These are phyloP conservation scores for Fraxinus ornus DNA, from an alignment of 305 asterid species.

Conservation along the genomic window DNA sequence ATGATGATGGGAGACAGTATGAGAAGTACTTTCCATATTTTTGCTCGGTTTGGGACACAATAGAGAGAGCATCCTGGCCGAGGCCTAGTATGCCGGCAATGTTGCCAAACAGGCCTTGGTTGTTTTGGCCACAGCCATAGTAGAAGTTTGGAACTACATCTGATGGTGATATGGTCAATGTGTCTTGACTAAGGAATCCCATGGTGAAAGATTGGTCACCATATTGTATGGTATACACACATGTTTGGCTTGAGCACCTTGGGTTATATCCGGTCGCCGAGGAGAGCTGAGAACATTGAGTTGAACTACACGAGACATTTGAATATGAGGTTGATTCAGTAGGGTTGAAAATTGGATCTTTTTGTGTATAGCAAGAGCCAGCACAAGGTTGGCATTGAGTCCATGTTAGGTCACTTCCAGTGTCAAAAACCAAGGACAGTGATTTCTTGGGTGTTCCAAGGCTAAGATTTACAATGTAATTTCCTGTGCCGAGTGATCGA, in stretches of 20 bases:
- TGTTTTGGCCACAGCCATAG: conserved; percentile 77
- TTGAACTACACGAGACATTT: conserved; percentile 48
- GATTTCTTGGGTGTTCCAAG: conserved; percentile 59
- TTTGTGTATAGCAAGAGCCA: conserved; percentile 47
- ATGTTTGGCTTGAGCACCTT: conserved; percentile 39
- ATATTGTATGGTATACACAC: conserved; percentile 49
- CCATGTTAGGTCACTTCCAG: conserved; percentile 81
- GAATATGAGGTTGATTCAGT: conserved; percentile 48
- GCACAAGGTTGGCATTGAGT: conserved; percentile 74
- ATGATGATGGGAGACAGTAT: conserved; percentile 63
- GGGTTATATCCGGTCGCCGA: conserved; percentile 46
- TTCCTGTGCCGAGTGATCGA: conserved; percentile 34
- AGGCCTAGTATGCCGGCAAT: conserved; percentile 73
- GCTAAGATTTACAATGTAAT: conserved; percentile 53
- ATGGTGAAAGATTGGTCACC: conserved; percentile 56
- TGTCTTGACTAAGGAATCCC: conserved; percentile 55
- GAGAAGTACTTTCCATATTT: conserved; percentile 68
- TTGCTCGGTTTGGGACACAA: conserved; percentile 53
- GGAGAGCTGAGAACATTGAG: conserved; percentile 39
- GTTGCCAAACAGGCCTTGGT: conserved; percentile 58
- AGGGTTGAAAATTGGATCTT: conserved; percentile 65
- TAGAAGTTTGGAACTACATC: conserved; percentile 47
- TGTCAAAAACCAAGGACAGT: conserved; percentile 58
- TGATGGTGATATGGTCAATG: conserved; percentile 35
- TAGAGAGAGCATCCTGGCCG: conserved; percentile 49